Evolutionary conservation across 345 rosid genomes (phyloP).

Genomic region (Jatropha curcas): DNA sequence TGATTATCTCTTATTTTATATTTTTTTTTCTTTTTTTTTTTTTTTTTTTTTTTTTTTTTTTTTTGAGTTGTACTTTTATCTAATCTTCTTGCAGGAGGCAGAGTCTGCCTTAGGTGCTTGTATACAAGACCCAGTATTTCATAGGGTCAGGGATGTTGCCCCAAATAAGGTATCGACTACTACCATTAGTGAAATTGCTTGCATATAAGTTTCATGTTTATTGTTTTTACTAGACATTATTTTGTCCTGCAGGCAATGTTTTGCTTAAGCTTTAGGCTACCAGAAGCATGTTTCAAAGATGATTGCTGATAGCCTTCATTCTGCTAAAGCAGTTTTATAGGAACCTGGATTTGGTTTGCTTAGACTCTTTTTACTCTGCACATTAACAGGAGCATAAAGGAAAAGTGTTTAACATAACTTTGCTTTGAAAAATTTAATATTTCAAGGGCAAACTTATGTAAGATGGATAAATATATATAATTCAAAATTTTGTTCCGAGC

Average conservation of each 20-base stretch:
- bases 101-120: constrained; percentile 58
- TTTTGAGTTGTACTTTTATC: background rate
- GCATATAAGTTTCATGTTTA: background rate
- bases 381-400: background rate
- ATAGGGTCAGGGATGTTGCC: constrained; percentile 94
- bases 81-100: constrained; percentile 56
- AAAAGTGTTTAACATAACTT: background rate
- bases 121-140: constrained; percentile 62
- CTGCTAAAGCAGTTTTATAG: constrained; percentile 11
- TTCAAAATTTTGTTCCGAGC: background rate
- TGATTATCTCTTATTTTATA: too few relatives aligned
- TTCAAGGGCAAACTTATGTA: background rate
- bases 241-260: constrained; percentile 75
- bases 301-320: constrained; percentile 18
- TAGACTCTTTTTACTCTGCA: background rate
- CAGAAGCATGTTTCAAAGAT: constrained; percentile 69
- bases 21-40: background rate
- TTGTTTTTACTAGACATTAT: background rate
- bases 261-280: constrained; percentile 89
- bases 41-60: background rate
- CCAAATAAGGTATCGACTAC: constrained; percentile 74
- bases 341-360: background rate
- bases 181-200: background rate
- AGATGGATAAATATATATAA: background rate
- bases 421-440: background rate